A percentile compares a stretch with the other conserved stretches of the same genome.
Evolutionary conservation across 768 basidiomycete genomes (phyloP).

Genomic region (Hericium alpestre): DNA sequence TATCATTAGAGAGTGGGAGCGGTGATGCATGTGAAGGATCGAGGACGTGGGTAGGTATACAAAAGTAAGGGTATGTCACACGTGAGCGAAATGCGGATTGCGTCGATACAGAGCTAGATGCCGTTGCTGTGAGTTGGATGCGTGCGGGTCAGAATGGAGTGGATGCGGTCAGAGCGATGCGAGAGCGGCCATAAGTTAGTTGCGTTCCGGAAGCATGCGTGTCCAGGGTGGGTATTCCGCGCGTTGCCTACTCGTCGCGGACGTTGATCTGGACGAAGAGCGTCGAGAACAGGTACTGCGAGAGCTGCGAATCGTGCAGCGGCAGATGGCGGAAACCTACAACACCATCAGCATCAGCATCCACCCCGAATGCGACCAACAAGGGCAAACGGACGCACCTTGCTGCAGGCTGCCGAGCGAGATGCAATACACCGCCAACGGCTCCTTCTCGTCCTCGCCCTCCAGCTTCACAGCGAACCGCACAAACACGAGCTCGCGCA

Average conservation of each 20-base stretch:
- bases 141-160: neutral
- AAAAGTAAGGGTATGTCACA: neutral
- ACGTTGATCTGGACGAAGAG: neutral
- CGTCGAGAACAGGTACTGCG: constrained; percentile 50
- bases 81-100: neutral
- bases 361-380: constrained; percentile 10
- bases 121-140: neutral
- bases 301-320: constrained; percentile 76
- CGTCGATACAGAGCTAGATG: neutral
- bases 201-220: neutral
- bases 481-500: constrained; percentile 80
- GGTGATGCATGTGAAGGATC: neutral
- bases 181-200: neutral
- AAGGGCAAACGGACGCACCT: constrained; percentile 38
- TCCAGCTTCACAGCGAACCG: constrained; percentile 66
- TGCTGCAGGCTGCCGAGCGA: constrained; percentile 60
- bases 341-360: constrained; percentile 21
- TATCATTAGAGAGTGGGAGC: neutral
- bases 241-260: neutral
- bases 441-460: constrained; percentile 47
- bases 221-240: neutral
- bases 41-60: neutral
- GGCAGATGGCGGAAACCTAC: constrained; percentile 88
- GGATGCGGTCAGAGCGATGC: neutral
- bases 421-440: constrained; percentile 65